Base-by-base conservation (phyloP, 139 green algal species). In the Picochlorum costavermella region DNA sequence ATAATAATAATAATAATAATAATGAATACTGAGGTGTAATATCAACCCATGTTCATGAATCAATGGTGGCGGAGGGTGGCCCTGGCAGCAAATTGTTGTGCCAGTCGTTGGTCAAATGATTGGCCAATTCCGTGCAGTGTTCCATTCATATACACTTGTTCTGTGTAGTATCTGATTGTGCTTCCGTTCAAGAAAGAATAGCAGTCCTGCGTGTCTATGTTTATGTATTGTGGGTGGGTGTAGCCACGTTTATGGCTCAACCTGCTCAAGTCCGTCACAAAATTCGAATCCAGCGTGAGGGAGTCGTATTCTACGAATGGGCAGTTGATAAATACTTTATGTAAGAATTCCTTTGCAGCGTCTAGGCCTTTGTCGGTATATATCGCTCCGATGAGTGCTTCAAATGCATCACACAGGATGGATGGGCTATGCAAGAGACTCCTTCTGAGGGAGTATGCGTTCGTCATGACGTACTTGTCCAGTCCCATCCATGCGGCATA, bases 341-440 rank as follows among this genome's bases (percentile, higher is more conserved):
- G 13, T 11, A 62, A 46, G 25, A 71, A 77, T 20, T 25, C 6
- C 11, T 30, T 62, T 12, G 71, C 71, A 48, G 50, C 57, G 14
- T 51, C 25, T 17, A 73, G 44, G 33, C 67, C 66, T 67, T 58
- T 46, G 43, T 81, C 76, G 28, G 69, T 53, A 57, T 72, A 81
- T 14, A 83, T 28, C 0, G 76, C 76, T 3, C 60, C 72, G 13
- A 79, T 29, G 28, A 83, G 49, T 3, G 76, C 76, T 62, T 83
- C 76, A 64, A 83, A 82, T n/a, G 46, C 49, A 56, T 83, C 76
- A 0, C 23, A 62, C 40, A 78, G 25, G 9, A 74, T 29, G 44
- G 10, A 28, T 2, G 60, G 50, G 17, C 55, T 53, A 53, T 50
- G 37, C 56, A 58, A 14, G 6, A 40, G 2, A 56, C 65, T 44